Base-by-base conservation (phyloP, 2,329 filamentous ascomycete genomes). In the Botrytis elliptica region DNA sequence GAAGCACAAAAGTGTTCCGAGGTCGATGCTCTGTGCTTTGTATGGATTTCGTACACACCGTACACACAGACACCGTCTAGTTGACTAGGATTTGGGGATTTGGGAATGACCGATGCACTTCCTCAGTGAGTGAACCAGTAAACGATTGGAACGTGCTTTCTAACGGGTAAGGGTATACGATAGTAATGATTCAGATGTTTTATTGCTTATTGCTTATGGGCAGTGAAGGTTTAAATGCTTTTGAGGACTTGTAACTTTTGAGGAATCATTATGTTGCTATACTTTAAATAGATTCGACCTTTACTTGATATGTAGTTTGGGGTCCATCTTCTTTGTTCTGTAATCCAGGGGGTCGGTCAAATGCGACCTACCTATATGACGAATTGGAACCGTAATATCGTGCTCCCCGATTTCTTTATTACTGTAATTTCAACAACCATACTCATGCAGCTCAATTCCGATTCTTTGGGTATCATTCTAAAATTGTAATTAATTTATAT, bases 1-100 rank as follows among this genome's bases (percentile, higher is more conserved):
- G 52, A 68, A 68, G 63, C 71, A 72, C 33, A 36, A 55, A 46
- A 38, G 64, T 68, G 71, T 72, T 72, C 63, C 63, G 40, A 72
- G 49, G 71, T 72, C 63, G 64, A 72, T 72, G 63, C 71, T 68
- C 49, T 72, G 71, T 68, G 70, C 70, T 72, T 68, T 65, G 60
- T 71, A 65, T 71, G 55, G 57, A 64, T 63, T 52, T 40, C 40
- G 42, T n/a, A 70, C 40, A 22, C 40, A 66, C 44, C 33, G 57
- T 38, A 52, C 10, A 60, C 57, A 60, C 57, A 60, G 33, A 67
- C 25, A 55, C 46, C 49, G 36, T 38, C 33, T 25, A 67, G 65
- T 40, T 29, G 46, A 40, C 65, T 20, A 55, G 65, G 65, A 55
- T 67, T 55, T 40, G 1, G 65, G 65, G 46, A 55, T 68, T 68